Percentiles rank a stretch among this genome's conserved stretches.
Evolutionary conservation across 148 eudicot species (phyloP).

Genomic region (Beta vulgaris): DNA sequence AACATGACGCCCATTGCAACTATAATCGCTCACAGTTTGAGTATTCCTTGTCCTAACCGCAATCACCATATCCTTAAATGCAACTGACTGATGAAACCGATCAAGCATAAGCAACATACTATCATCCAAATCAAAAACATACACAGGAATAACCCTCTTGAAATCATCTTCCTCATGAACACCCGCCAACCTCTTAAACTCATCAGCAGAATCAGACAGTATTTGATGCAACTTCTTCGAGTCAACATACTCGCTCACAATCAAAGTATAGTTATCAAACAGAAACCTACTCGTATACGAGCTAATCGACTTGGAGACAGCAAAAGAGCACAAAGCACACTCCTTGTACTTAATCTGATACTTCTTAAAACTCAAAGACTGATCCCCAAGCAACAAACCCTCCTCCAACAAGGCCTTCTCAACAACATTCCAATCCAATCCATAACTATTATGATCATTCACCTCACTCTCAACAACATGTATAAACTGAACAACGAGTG

Average conservation of each 20-base stretch:
- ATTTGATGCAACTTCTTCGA: constrained; percentile 76
- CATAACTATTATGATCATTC: constrained; percentile 32
- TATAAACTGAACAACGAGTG: constrained; percentile 65
- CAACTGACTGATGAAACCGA: constrained; percentile 91
- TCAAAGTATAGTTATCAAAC: constrained; percentile 92
- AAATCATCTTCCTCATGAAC: constrained; percentile 72
- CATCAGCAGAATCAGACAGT: constrained; percentile 56
- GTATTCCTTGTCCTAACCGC: constrained; percentile 83
- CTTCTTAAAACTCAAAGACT: constrained; percentile 62
- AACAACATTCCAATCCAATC: constrained; percentile 69
- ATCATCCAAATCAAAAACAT: constrained; percentile 79
- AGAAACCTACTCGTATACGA: constrained; percentile 88
- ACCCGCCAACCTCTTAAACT: constrained; percentile 66
- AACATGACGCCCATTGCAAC: constrained; percentile 88
- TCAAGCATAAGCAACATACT: constrained; percentile 69
- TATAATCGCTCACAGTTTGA: constrained; percentile 94
- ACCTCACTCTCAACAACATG: constrained; percentile 49
- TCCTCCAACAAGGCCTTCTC: constrained; percentile 56
- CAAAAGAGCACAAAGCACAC: constrained; percentile 78
- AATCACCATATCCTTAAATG: constrained; percentile 94
- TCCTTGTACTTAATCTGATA: constrained; percentile 59
- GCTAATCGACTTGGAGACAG: constrained; percentile 60
- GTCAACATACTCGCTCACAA: constrained; percentile 91
- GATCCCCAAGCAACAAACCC: constrained; percentile 70
- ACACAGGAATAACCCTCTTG: constrained; percentile 78